These are phyloP conservation scores for Stevia rebaudiana DNA, from an alignment of 140 eudicot genomes.

Conservation along the genomic window DNA sequence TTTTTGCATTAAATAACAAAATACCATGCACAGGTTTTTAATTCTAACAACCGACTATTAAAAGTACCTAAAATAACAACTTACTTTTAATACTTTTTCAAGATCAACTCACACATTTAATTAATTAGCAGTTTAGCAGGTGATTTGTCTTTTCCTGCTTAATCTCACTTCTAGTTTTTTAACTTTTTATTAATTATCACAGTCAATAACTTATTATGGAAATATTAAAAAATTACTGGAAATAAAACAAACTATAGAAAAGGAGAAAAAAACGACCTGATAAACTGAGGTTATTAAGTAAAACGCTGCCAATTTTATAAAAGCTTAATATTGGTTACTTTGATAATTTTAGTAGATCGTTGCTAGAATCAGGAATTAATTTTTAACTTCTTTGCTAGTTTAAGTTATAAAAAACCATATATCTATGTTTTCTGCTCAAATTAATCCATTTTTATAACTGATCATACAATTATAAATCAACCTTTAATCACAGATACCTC, in stretches of 20 bases:
- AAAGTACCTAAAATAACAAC: not conserved
- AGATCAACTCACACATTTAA: not conserved
- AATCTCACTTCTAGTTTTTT: not conserved
- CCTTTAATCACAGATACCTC: constrained; percentile 49
- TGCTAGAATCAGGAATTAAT: not conserved
- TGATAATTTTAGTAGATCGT: not conserved
- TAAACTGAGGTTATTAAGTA: not conserved
- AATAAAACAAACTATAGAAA: not conserved
- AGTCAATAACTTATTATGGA: not conserved
- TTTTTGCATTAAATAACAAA: not conserved
- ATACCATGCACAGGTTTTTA: not conserved
- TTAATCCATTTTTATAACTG: not conserved
- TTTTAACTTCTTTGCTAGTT: not conserved
- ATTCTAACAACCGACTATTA: not conserved
- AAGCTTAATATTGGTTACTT: not conserved
- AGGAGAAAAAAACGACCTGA: not conserved
- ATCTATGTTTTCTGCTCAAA: not conserved
- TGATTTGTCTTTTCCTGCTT: constrained; percentile 4
- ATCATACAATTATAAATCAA: not conserved
- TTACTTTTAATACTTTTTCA: not conserved
- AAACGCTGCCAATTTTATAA: not conserved
- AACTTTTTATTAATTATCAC: not conserved
- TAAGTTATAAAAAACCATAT: not conserved
- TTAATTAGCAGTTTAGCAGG: not conserved
- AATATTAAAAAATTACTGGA: not conserved